phyloP scores from a whole-genome alignment of 352 stramenopile species.

The Peronospora destructor region DNA sequence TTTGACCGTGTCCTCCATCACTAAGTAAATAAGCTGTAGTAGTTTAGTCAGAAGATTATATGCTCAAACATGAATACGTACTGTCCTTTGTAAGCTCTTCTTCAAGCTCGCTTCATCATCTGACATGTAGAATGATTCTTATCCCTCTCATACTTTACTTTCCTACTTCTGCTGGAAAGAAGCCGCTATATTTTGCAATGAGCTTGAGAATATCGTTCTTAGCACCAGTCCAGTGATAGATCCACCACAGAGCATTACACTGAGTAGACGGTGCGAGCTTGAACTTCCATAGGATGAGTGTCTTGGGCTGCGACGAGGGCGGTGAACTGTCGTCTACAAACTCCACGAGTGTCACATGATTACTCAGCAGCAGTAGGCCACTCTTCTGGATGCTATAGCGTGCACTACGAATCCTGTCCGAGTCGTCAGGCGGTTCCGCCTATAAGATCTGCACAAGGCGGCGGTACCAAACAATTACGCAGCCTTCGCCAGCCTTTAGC shows the following conservation, averaged over 20 bases:
- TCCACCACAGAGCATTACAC: constrained; percentile 48
- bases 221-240: constrained; percentile 39
- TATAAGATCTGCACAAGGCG: constrained; percentile 46
- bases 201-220: constrained; percentile 22
- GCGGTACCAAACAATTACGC: constrained; percentile 38
- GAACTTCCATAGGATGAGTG: constrained; percentile 52
- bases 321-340: constrained; percentile 39
- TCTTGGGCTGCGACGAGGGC: constrained; percentile 26
- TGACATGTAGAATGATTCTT: too few relatives aligned
- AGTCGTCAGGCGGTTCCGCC: constrained; percentile 31
- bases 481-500: constrained; percentile 28
- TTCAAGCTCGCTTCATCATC: neutral
- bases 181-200: constrained; percentile 19
- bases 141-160: neutral
- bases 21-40: constrained; percentile 17
- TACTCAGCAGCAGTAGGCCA: constrained; percentile 35
- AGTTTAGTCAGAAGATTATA: constrained; percentile 8
- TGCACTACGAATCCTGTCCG: constrained; percentile 38
- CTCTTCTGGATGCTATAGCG: constrained; percentile 45
- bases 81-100: neutral
- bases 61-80: constrained; percentile 11
- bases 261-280: constrained; percentile 51
- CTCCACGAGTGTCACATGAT: constrained; percentile 52
- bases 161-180: constrained; percentile 24
- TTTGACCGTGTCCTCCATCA: neutral